Base-by-base conservation (phyloP, 2,329 filamentous ascomycete species). In the Neonectria punicea region DNA sequence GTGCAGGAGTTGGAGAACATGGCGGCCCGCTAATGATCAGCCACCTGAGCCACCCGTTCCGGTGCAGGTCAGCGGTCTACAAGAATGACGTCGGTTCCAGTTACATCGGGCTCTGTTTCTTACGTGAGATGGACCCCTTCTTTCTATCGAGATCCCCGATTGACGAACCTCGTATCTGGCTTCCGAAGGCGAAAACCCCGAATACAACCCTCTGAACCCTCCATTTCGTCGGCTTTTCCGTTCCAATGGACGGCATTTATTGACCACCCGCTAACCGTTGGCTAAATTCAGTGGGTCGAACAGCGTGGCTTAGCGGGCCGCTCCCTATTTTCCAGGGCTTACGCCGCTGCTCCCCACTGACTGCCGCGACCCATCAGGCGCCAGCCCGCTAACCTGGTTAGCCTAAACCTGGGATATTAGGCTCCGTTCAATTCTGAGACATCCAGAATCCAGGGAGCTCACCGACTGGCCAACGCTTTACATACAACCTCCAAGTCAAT, bases 241-340 rank as follows among this genome's bases (percentile, higher is more conserved):
- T 3, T n/a, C n/a, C 4, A 6, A 47, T 25, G 25, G 25, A 25
- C 5, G 25, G 25, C 18, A 22, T 20, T 11, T 18, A 46, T 22
- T 20, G 4, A 22, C 22, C 22, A 4, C 11, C 22, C 25, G n/a
- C 49, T 51, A 51, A 32, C 28, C 25, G 30, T 7, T 46, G n/a
- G 8, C 32, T 20, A 20, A 9, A 25, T 50, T 55, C 43, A 55
- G 54, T 44, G 54, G 54, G 49, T 20, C 39, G 10, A 14, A 20
- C 50, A 53, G 22, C 53, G 49, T 51, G 46, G 53, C 53, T 49
- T 57, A 51, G 46, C 59, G 46, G 53, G 44, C 53, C 53, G 59
- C 53, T 14, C 53, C 59, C 44, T 56, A 51, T 53, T 11, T 47
- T 34, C 36, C 22, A 39, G 16, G 25, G 25, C 20, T 25, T 36